Evolutionary conservation across 2,329 filamentous ascomycete species (phyloP), one percentile per base, ranked within the genome.

Genomic region (Bipolaris gigantea): DNA sequence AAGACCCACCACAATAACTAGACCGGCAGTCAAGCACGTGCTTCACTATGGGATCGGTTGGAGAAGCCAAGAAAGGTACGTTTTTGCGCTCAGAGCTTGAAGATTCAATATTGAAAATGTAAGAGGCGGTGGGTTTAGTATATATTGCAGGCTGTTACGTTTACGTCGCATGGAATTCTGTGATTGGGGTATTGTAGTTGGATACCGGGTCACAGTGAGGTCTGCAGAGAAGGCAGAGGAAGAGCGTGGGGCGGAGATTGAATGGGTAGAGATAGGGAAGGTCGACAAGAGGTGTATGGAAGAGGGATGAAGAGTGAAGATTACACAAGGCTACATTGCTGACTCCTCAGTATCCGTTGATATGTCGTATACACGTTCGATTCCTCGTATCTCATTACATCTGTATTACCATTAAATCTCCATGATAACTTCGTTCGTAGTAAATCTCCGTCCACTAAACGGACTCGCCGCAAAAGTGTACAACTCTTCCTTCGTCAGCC

Each of bases 381-480:
- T 30, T 10, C 27, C 10, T 30, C 10, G 10, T 30, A 30, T 30
- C 27, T 13, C 10, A 30, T 30, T 13, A 30, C 27, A 30, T 30
- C 7, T 36, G 5, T 18, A 18, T 18, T 36, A 36, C 27, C 19
- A 40, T n/a, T 32, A 27, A 11, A 70, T 62, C 23, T 57, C 53
- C 52, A 70, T 53, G 15, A 59, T 32, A 4, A 64, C 48, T 44
- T 68, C 66, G 19, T 69, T 65, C 23, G 62, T 72, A 32, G 27
- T 34, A 34, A 70, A 72, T 4, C 42, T 54, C 54, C 53, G 60
- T 5, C 67, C 63, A 19, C 57, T 64, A n/a, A 71, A 61, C 9
- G 63, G 63, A 42, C 64, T 67, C 3, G 61, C 54, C 0, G 55
- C 48, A 36, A 70, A 72, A 11, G 55, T 63, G 15, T 67, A 65